A percentile compares a stretch with the other conserved stretches of the same genome.
Conservation (phyloP, 148 eudicot genomes). For the Chenopodium berlandieri region DNA sequence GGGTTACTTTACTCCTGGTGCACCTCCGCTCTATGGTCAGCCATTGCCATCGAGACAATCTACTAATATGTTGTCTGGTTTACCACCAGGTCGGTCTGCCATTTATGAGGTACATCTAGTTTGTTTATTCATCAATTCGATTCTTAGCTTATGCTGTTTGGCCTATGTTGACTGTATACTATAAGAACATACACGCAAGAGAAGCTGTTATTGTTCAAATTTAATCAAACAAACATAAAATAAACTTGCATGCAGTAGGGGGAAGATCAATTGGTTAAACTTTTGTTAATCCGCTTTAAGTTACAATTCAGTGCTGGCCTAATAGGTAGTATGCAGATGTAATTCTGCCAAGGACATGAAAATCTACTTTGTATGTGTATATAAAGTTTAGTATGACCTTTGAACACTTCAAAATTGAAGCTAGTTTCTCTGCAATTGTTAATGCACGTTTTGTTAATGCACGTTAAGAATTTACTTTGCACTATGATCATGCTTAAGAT, state of each 20-base stretch:
- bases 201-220: background rate
- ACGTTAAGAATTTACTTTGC: background rate
- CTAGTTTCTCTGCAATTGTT: background rate
- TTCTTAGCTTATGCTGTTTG: background rate
- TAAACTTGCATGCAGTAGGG: background rate
- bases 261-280: background rate
- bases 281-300: background rate
- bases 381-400: background rate
- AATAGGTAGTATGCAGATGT: background rate
- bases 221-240: background rate
- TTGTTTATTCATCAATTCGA: background rate
- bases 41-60: conserved; percentile 38
- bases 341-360: background rate
- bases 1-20: conserved; percentile 29
- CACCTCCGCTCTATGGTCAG: conserved; percentile 39
- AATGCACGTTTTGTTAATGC: background rate
- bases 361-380: background rate
- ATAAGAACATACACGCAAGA: background rate
- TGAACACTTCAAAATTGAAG: background rate
- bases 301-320: background rate
- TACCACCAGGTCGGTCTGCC: conserved; percentile 47
- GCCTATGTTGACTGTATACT: background rate
- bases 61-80: conserved; percentile 44
- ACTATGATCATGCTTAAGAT: background rate
- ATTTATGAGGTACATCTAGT: conserved; percentile 45